Conservation (phyloP, 805 yeast species). For the Zygosaccharomyces bisporus region DNA sequence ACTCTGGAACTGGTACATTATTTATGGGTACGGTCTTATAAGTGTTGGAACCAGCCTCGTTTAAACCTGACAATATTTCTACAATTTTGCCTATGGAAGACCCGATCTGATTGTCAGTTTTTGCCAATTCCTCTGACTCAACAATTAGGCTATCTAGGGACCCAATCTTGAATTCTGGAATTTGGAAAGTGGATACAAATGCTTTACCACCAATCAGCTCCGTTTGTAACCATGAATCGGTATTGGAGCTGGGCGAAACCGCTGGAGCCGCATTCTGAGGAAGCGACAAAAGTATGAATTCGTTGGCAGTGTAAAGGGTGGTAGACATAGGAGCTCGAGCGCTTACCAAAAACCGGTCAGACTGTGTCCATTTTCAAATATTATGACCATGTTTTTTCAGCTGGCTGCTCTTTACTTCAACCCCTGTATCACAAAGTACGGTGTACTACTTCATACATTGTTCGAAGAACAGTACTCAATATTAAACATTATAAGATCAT, state of each 20-base stretch:
- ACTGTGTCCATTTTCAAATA: not conserved
- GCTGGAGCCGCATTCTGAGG: slow-evolving; percentile 56
- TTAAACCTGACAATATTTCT: slow-evolving; percentile 60
- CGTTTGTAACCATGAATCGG: slow-evolving; percentile 52
- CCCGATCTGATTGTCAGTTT: slow-evolving; percentile 74
- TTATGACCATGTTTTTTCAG: not conserved
- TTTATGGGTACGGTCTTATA: slow-evolving; percentile 52
- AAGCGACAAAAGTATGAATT: slow-evolving; percentile 49
- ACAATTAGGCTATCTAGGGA: slow-evolving; percentile 88
- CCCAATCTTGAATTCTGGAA: slow-evolving; percentile 90
- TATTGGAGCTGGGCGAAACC: slow-evolving; percentile 38
- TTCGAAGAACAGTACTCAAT: not conserved
- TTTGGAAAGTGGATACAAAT: slow-evolving; percentile 51
- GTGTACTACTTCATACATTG: too few species aligned
- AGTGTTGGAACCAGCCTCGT: slow-evolving; percentile 41
- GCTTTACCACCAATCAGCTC: slow-evolving; percentile 54
- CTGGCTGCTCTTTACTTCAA: not conserved
- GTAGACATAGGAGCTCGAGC: slow-evolving; percentile 23
- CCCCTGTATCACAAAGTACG: not conserved
- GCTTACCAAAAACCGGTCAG: not conserved
- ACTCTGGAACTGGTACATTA: slow-evolving; percentile 51
- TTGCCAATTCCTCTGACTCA: slow-evolving; percentile 84
- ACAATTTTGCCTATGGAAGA: slow-evolving; percentile 66
- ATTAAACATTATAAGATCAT: not conserved
- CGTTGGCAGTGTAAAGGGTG: slow-evolving; percentile 34